Conservation (phyloP, 768 basidiomycete species). For the Boletus bicolor region DNA sequence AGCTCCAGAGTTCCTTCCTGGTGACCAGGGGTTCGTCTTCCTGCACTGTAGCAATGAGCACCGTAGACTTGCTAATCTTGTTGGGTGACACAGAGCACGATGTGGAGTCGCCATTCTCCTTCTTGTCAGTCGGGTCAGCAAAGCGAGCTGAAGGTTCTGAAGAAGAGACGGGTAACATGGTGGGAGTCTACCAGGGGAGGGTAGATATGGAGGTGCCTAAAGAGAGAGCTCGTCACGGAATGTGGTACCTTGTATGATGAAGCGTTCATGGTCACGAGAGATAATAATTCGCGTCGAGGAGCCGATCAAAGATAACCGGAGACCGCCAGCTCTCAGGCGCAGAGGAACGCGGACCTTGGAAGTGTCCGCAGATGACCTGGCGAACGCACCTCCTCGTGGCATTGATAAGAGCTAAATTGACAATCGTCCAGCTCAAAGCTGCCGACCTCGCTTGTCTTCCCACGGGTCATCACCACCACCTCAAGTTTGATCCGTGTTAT, state of each 20-base stretch:
- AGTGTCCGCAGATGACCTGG: no score
- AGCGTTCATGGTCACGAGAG: slow-evolving; percentile 4
- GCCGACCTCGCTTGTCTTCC: neutral
- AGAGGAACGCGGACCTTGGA: neutral
- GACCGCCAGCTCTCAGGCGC: no score
- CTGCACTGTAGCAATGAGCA: slow-evolving; percentile 39
- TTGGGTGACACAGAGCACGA: slow-evolving; percentile 3
- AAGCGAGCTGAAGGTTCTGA: neutral
- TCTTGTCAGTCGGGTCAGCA: slow-evolving; percentile 5
- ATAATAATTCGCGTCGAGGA: no score
- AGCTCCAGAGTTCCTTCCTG: slow-evolving; percentile 73
- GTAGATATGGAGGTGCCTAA: neutral
- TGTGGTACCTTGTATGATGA: neutral
- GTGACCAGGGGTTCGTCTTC: slow-evolving; percentile 68
- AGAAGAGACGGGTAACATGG: slow-evolving; percentile 15
- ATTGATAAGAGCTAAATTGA: neutral
- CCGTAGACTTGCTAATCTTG: slow-evolving; percentile 9
- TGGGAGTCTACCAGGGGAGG: neutral
- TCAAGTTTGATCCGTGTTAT: no score
- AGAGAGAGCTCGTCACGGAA: neutral
- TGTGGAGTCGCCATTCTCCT: slow-evolving; percentile 5
- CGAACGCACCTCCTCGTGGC: neutral
- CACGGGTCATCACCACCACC: neutral
- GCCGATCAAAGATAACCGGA: neutral
- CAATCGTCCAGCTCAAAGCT: neutral